phyloP scores from a whole-genome alignment of 257 asterid species.

The Ligustrum vulgare region DNA sequence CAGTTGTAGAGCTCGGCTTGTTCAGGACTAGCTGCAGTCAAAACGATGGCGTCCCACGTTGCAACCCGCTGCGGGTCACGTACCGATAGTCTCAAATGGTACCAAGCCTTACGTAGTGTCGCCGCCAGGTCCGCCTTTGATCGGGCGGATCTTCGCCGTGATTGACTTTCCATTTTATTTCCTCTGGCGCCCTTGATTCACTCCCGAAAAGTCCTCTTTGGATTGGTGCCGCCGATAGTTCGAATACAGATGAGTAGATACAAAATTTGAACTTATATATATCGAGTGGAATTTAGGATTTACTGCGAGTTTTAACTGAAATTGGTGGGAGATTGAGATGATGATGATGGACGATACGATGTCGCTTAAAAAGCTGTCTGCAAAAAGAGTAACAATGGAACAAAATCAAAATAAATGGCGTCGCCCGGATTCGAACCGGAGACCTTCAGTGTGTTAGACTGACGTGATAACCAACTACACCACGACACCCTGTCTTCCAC shows the following conservation, averaged over 20 bases:
- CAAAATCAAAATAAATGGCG: constrained; percentile 8
- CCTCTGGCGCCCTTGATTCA: neutral
- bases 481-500: constrained; percentile 48
- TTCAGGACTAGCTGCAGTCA: constrained; percentile 98
- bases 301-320: neutral
- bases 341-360: neutral
- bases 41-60: constrained; percentile 91
- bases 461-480: constrained; percentile 99
- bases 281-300: neutral
- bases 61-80: constrained; percentile 75
- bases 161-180: constrained; percentile 28
- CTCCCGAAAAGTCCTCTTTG: neutral
- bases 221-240: neutral
- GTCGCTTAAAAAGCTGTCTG: constrained; percentile 3
- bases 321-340: constrained; percentile 6
- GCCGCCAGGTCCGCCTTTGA: constrained; percentile 56
- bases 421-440: constrained; percentile 69
- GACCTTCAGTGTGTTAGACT: constrained; percentile 99
- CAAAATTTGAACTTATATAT: no score
- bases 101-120: constrained; percentile 83
- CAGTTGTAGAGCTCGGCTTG: constrained; percentile 84
- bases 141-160: constrained; percentile 34
- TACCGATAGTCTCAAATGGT: constrained; percentile 79
- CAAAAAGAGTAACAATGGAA: neutral
- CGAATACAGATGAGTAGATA: neutral